phyloP scores from a whole-genome alignment of 2,329 filamentous ascomycete genomes.

The Dactylella cylindrospora region DNA sequence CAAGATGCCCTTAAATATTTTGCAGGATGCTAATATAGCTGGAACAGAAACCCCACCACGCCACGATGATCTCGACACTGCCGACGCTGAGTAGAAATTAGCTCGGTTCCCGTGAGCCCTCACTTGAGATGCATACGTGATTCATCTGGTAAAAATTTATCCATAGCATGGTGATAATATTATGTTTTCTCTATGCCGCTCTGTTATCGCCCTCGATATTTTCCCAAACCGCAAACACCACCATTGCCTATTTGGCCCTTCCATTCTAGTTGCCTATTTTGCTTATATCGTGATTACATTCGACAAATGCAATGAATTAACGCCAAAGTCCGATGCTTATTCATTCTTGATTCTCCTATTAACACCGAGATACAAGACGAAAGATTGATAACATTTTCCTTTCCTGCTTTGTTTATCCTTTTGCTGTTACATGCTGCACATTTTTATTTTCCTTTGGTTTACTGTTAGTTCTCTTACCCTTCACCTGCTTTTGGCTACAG shows the following conservation, averaged over 20 bases:
- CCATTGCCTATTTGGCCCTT: neutral
- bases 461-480: neutral
- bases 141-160: neutral
- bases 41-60: slow-evolving; percentile 50
- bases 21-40: slow-evolving; percentile 49
- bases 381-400: neutral
- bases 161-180: slow-evolving; percentile 6
- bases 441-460: neutral
- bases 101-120: too few species aligned
- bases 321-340: too few species aligned
- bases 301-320: neutral
- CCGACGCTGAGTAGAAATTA: slow-evolving; percentile 59
- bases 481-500: slow-evolving; percentile 3
- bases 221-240: neutral
- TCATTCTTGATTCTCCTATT: neutral
- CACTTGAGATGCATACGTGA: too few species aligned
- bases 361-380: neutral
- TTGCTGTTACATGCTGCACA: too few species aligned
- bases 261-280: neutral
- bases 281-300: neutral
- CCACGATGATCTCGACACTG: slow-evolving; percentile 94
- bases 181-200: neutral
- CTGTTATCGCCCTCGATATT: slow-evolving; percentile 6
- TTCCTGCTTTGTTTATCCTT: neutral
- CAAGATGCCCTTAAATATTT: slow-evolving; percentile 42